A percentile compares a stretch with the other conserved stretches of the same genome.
Evolutionary conservation across 257 asterid species (phyloP).

Genomic region (Osmanthus fragrans): DNA sequence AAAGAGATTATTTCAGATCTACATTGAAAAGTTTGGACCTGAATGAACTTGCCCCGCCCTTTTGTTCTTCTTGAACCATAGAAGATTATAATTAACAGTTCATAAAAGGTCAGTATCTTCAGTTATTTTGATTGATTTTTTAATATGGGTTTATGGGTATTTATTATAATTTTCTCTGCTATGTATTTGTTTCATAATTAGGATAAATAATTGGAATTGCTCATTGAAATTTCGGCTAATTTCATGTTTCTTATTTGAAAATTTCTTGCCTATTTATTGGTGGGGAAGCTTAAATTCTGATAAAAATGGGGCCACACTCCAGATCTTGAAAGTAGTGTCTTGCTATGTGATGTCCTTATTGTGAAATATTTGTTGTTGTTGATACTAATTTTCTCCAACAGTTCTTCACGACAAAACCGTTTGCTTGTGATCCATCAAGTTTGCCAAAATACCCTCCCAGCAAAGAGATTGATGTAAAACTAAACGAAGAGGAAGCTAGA

Average conservation of each 20-base stretch:
- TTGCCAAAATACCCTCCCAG: constrained; percentile 92
- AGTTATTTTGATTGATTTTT: constrained; percentile 12
- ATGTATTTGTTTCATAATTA: neutral
- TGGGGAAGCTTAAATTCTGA: neutral
- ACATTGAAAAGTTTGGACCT: constrained; percentile 29
- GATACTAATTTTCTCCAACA: constrained; percentile 30
- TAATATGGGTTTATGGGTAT: constrained; percentile 12
- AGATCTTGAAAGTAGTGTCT: neutral
- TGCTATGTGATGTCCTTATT: no score
- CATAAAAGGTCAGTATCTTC: constrained; percentile 32
- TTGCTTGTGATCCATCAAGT: constrained; percentile 80
- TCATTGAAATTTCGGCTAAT: constrained; percentile 7
- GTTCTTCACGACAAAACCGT: constrained; percentile 75
- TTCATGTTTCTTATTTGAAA: neutral
- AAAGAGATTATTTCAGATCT: constrained; percentile 48
- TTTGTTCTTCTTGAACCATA: constrained; percentile 23
- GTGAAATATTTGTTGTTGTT: constrained; percentile 7
- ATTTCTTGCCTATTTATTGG: neutral
- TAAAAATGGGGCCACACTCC: no score
- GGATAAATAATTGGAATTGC: neutral
- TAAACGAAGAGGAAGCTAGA: constrained; percentile 83
- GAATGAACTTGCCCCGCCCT: constrained; percentile 25
- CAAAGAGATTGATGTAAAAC: constrained; percentile 93
- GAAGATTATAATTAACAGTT: constrained; percentile 9
- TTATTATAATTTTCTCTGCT: neutral